Conservation (phyloP, 345 rosid species). For the Citropsis articulata region DNA sequence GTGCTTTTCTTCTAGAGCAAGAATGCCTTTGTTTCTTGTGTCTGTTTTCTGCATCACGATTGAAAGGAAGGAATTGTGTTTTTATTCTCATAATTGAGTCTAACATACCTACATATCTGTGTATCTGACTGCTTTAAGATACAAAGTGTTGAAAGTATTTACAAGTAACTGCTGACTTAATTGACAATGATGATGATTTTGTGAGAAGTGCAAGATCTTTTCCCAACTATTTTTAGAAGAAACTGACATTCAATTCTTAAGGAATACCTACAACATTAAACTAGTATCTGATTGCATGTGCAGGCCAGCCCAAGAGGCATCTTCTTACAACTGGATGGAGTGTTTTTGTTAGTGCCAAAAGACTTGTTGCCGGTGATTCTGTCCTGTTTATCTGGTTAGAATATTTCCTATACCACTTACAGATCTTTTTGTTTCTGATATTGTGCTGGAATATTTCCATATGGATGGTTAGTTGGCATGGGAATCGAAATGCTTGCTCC, state of each 20-base stretch:
- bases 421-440: not conserved
- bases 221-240: not conserved
- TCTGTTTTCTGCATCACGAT: slow-evolving; percentile 1
- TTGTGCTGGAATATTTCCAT: not conserved
- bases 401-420: not conserved
- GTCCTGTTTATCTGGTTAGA: slow-evolving; percentile 46
- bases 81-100: not conserved
- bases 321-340: slow-evolving; percentile 58
- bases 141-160: not conserved
- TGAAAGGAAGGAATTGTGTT: not conserved
- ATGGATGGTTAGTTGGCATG: not conserved
- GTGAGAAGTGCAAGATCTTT: not conserved
- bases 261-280: not conserved
- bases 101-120: not conserved
- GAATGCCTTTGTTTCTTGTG: not conserved
- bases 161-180: not conserved
- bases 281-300: slow-evolving; percentile 7
- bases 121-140: not conserved
- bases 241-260: not conserved
- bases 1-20: not conserved
- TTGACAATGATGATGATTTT: not conserved
- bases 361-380: slow-evolving; percentile 55
- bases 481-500: not conserved
- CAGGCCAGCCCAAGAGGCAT: slow-evolving; percentile 62
- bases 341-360: slow-evolving; percentile 54